Conservation (phyloP, 352 stramenopile genomes). For the Phytophthora nicotianae region DNA sequence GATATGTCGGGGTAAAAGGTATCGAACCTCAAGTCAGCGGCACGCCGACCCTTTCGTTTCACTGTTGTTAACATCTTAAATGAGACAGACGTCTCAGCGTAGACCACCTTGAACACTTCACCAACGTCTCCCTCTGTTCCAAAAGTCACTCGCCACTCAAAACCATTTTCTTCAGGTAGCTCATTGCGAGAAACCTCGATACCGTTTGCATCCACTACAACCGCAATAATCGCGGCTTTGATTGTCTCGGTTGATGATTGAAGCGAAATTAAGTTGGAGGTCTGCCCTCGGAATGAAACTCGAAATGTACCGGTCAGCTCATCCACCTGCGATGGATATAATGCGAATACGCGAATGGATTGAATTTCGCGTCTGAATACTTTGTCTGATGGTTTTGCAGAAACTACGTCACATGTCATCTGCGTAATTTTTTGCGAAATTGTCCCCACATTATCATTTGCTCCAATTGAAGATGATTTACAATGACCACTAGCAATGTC, state of each 20-base stretch:
- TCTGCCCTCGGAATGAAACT: conserved; percentile 1
- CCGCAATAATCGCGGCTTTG: background rate
- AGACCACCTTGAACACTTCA: background rate
- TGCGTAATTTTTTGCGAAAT: background rate
- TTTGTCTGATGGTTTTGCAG: background rate
- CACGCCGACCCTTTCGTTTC: background rate
- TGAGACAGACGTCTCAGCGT: background rate
- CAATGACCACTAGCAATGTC: background rate
- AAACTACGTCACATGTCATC: background rate
- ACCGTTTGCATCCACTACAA: background rate
- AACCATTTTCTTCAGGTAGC: background rate
- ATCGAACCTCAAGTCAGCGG: background rate
- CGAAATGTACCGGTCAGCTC: background rate
- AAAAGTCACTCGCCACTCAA: conserved; percentile 4
- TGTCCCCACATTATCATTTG: background rate
- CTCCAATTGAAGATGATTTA: background rate
- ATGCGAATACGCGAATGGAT: conserved; percentile 1
- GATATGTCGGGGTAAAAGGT: background rate
- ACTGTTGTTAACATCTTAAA: background rate
- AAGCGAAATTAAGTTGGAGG: background rate
- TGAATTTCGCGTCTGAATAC: background rate
- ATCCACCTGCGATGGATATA: background rate
- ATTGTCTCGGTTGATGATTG: background rate
- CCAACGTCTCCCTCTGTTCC: background rate
- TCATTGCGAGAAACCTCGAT: conserved; percentile 3